These are phyloP conservation scores for Trematosphaeria pertusa DNA, from an alignment of 2,329 filamentous ascomycete genomes.

Conservation along the genomic window DNA sequence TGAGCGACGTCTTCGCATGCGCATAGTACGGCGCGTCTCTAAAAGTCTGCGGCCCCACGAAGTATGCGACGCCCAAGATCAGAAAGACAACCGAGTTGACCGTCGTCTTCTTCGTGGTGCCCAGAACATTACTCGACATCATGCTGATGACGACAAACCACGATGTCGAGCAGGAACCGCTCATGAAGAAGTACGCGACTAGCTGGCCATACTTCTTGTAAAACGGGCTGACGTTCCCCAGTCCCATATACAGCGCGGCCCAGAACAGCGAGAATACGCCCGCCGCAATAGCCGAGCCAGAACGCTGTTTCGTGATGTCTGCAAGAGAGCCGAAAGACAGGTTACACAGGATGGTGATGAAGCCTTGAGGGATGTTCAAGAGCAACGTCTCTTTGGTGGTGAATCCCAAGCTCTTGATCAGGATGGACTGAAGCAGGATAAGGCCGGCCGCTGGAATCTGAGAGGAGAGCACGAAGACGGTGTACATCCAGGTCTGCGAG, in stretches of 20 bases:
- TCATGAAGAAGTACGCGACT: slow-evolving; percentile 15
- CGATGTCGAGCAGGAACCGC: slow-evolving; percentile 2
- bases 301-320: no score
- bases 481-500: slow-evolving; percentile 46
- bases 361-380: no score
- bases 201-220: slow-evolving; percentile 11
- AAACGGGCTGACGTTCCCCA: slow-evolving; percentile 6
- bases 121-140: slow-evolving; percentile 8
- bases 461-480: slow-evolving; percentile 47
- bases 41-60: neutral
- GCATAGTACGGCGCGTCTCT: no score
- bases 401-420: slow-evolving; percentile 50
- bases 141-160: slow-evolving; percentile 13
- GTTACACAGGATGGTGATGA: no score
- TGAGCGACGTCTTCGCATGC: no score
- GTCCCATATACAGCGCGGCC: slow-evolving; percentile 6
- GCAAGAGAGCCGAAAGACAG: no score
- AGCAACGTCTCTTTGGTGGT: slow-evolving; percentile 41
- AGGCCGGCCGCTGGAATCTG: slow-evolving; percentile 49
- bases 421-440: slow-evolving; percentile 49
- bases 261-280: no score
- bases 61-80: slow-evolving; percentile 1
- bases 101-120: slow-evolving; percentile 8
- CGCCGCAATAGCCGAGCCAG: no score
- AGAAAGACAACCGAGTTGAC: slow-evolving; percentile 9